phyloP scores from a whole-genome alignment of 192 early-diverging fungal genomes.

The Entomortierella lignicola region DNA sequence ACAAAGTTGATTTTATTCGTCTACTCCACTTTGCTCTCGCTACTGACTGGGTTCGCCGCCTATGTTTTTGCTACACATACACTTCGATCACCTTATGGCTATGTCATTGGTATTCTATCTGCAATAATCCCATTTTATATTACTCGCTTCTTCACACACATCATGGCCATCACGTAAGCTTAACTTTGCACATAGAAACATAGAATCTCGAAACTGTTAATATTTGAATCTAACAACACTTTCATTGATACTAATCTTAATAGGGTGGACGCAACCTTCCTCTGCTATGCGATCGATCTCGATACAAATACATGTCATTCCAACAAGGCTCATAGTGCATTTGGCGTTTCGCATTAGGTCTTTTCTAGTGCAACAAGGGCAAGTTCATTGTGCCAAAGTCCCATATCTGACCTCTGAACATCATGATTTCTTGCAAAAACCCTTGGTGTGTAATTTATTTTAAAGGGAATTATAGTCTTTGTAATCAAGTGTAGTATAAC shows the following conservation, averaged over 20 bases:
- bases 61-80: constrained; percentile 68
- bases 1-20: constrained; percentile 69
- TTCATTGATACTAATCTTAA: neutral
- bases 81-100: constrained; percentile 71
- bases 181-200: neutral
- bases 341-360: constrained; percentile 35
- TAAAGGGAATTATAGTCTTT: too few species aligned
- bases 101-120: constrained; percentile 70
- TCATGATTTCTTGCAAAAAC: too few species aligned
- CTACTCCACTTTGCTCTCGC: constrained; percentile 66
- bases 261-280: constrained; percentile 81
- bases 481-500: too few species aligned
- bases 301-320: constrained; percentile 68
- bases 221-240: neutral
- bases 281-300: constrained; percentile 87
- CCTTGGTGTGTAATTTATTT: too few species aligned
- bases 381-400: too few species aligned
- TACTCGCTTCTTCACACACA: constrained; percentile 72
- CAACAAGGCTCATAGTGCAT: constrained; percentile 63
- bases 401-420: too few species aligned
- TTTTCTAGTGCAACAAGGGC: too few species aligned
- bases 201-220: neutral
- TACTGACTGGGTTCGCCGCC: constrained; percentile 67
- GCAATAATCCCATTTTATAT: constrained; percentile 73
- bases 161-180: constrained; percentile 81